These are phyloP conservation scores for Populus ilicifolia DNA, from an alignment of 345 rosid genomes.

Conservation along the genomic window DNA sequence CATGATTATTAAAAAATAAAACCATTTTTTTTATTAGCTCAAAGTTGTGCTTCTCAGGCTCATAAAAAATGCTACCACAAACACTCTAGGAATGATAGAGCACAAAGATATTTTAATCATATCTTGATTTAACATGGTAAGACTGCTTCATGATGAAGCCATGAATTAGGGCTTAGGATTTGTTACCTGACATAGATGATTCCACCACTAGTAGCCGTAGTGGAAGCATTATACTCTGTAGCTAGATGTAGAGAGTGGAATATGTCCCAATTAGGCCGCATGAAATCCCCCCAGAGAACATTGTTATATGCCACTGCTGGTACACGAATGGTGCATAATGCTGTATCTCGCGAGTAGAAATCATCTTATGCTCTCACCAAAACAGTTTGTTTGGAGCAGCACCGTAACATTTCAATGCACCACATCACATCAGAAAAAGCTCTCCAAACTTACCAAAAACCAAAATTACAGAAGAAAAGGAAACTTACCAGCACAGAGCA, in stretches of 20 bases:
- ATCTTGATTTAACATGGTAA: too few relatives aligned
- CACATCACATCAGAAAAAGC: slow-evolving; percentile 5
- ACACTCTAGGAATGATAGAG: too few relatives aligned
- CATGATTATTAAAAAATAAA: too few relatives aligned
- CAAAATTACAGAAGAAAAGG: background rate
- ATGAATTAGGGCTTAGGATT: background rate
- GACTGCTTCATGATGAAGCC: too few relatives aligned
- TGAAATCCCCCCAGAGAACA: slow-evolving; percentile 78
- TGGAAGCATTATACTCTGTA: slow-evolving; percentile 89
- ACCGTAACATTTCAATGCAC: background rate
- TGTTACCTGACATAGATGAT: slow-evolving; percentile 77
- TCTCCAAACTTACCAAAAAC: background rate
- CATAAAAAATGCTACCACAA: too few relatives aligned
- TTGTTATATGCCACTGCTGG: slow-evolving; percentile 86
- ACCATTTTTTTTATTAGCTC: too few relatives aligned
- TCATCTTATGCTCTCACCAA: slow-evolving; percentile 91
- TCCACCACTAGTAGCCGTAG: slow-evolving; percentile 91
- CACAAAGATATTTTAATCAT: too few relatives aligned
- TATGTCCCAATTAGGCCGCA: slow-evolving; percentile 98
- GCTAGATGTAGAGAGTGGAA: slow-evolving; percentile 85
- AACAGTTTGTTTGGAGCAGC: slow-evolving; percentile 91
- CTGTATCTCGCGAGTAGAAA: slow-evolving; percentile 84
- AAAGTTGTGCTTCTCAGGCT: too few relatives aligned
- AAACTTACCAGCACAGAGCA: slow-evolving; percentile 73
- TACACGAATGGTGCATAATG: slow-evolving; percentile 80